Conservation (phyloP, 75 land plant species). For the Selaginella moellendorffii region DNA sequence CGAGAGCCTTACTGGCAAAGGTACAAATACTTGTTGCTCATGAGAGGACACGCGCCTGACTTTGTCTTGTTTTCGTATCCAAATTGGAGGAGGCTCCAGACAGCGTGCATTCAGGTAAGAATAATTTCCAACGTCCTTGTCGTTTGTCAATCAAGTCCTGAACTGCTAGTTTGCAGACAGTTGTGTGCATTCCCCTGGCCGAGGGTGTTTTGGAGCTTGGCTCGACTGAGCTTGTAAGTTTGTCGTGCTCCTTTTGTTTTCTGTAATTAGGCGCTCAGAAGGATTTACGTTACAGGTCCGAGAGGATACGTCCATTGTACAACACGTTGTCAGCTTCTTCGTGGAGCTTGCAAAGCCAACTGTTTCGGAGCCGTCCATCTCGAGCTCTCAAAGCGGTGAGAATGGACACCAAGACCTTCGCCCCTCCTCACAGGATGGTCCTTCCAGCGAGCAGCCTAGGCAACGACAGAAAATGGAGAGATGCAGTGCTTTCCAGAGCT, state of each 20-base stretch:
- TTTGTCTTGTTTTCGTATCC: too few species aligned
- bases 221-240: conserved; percentile 44
- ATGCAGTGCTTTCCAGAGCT: conserved; percentile 38
- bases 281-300: conserved; percentile 21
- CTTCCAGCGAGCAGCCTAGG: not conserved
- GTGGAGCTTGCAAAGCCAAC: conserved; percentile 34
- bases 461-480: too few species aligned
- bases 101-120: conserved; percentile 57
- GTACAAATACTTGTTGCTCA: too few species aligned
- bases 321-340: conserved; percentile 37
- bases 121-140: not conserved
- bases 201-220: conserved; percentile 76
- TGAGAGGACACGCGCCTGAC: too few species aligned
- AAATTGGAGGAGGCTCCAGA: conserved; percentile 20
- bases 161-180: conserved; percentile 38
- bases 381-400: conserved; percentile 15
- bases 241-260: not conserved
- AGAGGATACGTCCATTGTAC: conserved; percentile 44
- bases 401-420: conserved; percentile 7
- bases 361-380: conserved; percentile 54
- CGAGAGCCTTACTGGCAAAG: conserved; percentile 85
- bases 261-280: too few species aligned
- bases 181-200: conserved; percentile 60
- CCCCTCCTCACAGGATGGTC: not conserved
- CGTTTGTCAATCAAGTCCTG: not conserved